Evolutionary conservation across 2,329 filamentous ascomycete species (phyloP), one percentile per base, ranked within the genome.

Genomic region (Penicillium expansum): DNA sequence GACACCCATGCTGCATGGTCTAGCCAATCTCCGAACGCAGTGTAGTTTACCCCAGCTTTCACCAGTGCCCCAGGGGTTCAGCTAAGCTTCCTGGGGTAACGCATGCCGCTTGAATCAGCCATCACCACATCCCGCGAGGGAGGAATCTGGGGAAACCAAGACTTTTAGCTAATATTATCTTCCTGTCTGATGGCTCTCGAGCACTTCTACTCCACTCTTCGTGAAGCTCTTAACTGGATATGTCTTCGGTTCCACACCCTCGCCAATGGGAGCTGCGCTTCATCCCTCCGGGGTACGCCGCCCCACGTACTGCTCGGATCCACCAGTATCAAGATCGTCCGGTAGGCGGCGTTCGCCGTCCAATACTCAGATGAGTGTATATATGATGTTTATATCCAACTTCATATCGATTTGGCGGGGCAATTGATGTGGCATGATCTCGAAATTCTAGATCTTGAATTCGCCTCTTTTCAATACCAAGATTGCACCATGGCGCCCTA

Each of bases 101-200:
- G 7, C 7, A 18, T 20, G 20, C 8, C 9, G 22, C 20, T 29
- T 29, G 10, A 39, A 48, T 24, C 14, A 5, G 8, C 6, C 42
- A 47, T 20, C 14, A 24, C 4, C 10, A 18, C 14, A 4, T 53
- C 5, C 10, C 6, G 3, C 2, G 14, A 48, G 6, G 3, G 13
- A 39, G 33, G 6, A 48, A 48, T 39, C 51, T 13, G 43, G 51
- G 51, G 51, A 48, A 53, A 48, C 27, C 32, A 39, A 18, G 24
- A 47, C n/a, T 39, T 32, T 32, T 39, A 38, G 42, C 27, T 39
- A 53, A 53, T 53, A 48, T 22, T 18, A 32, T 53, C 33, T 14
- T 16, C 16, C 22, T 2, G 3, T 22, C 7, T 16, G 5, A 29
- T 8, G 33, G n/a, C 33, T 22, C n/a, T 39, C 51, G 20, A 24